Conservation (phyloP, 169 alveolate genomes). For the Theileria parva region DNA sequence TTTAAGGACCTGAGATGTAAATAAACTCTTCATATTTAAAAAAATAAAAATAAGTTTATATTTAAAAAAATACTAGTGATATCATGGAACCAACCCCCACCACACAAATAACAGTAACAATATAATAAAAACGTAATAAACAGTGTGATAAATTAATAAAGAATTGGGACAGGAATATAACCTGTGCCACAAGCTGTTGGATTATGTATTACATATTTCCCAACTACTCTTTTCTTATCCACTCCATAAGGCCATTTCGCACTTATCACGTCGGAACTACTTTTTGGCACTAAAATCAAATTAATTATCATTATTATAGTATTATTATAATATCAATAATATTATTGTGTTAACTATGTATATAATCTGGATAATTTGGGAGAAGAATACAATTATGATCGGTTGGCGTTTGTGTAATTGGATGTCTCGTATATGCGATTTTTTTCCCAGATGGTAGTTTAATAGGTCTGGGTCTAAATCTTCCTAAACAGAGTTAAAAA, state of each 20-base stretch:
- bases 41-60: slow-evolving; percentile 5
- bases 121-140: not conserved
- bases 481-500: slow-evolving; percentile 22
- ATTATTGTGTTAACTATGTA: not conserved
- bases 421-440: slow-evolving; percentile 83
- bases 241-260: slow-evolving; percentile 82
- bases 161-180: slow-evolving; percentile 81
- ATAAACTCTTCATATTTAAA: slow-evolving; percentile 71
- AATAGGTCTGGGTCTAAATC: slow-evolving; percentile 77
- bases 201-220: slow-evolving; percentile 73
- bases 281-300: slow-evolving; percentile 68
- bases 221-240: slow-evolving; percentile 69
- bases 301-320: not conserved
- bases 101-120: not conserved
- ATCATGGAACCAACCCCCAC: slow-evolving; percentile 6
- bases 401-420: slow-evolving; percentile 81
- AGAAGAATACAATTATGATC: slow-evolving; percentile 46
- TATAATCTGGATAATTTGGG: not conserved
- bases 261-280: slow-evolving; percentile 69
- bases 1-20: slow-evolving; percentile 66
- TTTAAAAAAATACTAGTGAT: not conserved
- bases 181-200: slow-evolving; percentile 83
- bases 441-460: slow-evolving; percentile 77
- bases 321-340: not conserved
- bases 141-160: slow-evolving; percentile 32